Evolutionary conservation across 1,284 basidiomycete species (phyloP).

Genomic region (Trametes versicolor): DNA sequence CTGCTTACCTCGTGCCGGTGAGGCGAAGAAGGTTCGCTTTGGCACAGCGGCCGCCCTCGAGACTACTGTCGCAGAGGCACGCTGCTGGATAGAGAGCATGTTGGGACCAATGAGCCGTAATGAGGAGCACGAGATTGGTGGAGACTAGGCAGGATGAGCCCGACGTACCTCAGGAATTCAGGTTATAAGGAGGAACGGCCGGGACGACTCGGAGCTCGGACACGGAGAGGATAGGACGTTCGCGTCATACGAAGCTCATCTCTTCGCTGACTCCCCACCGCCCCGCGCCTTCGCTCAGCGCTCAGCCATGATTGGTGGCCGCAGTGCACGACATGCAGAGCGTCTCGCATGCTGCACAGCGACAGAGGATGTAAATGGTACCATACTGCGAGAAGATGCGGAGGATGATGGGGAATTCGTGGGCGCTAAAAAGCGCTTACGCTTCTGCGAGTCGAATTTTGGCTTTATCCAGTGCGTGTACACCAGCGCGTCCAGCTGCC

Average conservation of each 20-base stretch:
- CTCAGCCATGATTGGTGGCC: no score
- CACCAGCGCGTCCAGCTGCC: no score
- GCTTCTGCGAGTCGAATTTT: no score
- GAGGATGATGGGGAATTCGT: no score
- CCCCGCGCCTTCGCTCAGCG: neutral
- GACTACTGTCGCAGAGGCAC: neutral
- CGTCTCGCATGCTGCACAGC: no score
- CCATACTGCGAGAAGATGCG: no score
- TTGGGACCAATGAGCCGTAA: neutral
- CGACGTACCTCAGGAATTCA: neutral
- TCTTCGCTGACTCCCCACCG: neutral
- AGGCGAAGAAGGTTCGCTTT: slow-evolving; percentile 39
- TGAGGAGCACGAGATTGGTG: slow-evolving; percentile 9
- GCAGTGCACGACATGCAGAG: no score
- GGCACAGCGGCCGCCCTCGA: neutral
- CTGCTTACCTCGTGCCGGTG: slow-evolving; percentile 53
- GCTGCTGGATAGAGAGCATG: slow-evolving; percentile 9
- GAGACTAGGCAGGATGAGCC: slow-evolving; percentile 2
- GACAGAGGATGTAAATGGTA: no score
- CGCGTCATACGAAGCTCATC: slow-evolving; percentile 16
- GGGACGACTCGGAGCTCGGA: slow-evolving; percentile 3
- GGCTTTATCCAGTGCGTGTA: no score
- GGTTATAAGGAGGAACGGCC: slow-evolving; percentile 11
- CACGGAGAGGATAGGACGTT: slow-evolving; percentile 29
- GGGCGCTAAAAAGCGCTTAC: no score